These are phyloP conservation scores for Vanrija sp. DNA, from an alignment of 1,284 basidiomycete species.

Conservation along the genomic window DNA sequence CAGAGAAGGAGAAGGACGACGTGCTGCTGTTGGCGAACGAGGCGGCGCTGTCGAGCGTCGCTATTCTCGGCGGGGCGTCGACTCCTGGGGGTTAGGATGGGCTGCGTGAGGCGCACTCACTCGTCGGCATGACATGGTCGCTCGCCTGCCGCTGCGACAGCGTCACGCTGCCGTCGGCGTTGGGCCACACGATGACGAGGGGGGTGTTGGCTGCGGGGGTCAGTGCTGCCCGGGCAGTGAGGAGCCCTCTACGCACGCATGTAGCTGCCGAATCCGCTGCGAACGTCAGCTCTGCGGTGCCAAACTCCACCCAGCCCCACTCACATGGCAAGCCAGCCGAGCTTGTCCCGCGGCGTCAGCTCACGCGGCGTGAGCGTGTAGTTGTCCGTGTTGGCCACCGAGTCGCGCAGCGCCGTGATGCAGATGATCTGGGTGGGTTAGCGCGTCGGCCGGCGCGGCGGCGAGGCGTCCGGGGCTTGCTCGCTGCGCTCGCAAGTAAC, in stretches of 20 bases:
- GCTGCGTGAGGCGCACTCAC: slow-evolving; percentile 26
- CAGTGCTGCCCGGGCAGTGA: background rate
- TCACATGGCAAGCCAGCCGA: slow-evolving; percentile 10
- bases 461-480: too few species aligned
- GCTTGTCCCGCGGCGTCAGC: background rate
- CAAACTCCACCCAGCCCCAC: too few species aligned
- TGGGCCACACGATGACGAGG: slow-evolving; percentile 65
- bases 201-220: slow-evolving; percentile 47
- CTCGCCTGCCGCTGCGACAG: slow-evolving; percentile 59
- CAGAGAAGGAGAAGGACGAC: slow-evolving; percentile 51
- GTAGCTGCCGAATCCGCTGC: slow-evolving; percentile 4
- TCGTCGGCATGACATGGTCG: slow-evolving; percentile 52
- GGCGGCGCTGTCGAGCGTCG: slow-evolving; percentile 47
- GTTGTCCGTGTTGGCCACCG: background rate
- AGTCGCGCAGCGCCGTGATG: slow-evolving; percentile 1
- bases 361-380: too few species aligned
- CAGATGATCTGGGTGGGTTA: slow-evolving; percentile 4
- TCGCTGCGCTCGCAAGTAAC: too few species aligned
- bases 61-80: slow-evolving; percentile 52
- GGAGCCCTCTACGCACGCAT: slow-evolving; percentile 12
- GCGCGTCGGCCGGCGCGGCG: too few species aligned
- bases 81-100: slow-evolving; percentile 17
- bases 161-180: slow-evolving; percentile 56
- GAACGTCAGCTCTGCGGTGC: too few species aligned
- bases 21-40: slow-evolving; percentile 40